Conservation (phyloP, 768 basidiomycete species). For the Hemileccinum impolitum region DNA sequence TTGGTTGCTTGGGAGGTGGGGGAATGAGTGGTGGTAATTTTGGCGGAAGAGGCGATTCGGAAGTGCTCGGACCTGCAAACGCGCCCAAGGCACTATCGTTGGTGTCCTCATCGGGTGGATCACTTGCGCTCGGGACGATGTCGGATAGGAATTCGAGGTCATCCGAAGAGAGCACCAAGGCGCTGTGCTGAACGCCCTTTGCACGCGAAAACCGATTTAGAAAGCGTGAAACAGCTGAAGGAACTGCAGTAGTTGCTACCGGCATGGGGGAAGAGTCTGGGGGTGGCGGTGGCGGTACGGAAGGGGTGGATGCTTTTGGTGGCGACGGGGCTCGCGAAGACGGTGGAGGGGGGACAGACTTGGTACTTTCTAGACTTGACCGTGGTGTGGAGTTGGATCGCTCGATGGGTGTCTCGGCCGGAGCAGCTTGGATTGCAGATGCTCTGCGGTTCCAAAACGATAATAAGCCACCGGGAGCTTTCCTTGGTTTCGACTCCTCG, state of each 20-base stretch:
- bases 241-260: constrained; percentile 25
- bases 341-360: constrained; percentile 7
- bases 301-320: constrained; percentile 6
- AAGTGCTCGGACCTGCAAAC: constrained; percentile 41
- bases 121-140: constrained; percentile 52
- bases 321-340: constrained; percentile 17
- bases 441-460: constrained; percentile 65
- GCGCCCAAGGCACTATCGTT: constrained; percentile 34
- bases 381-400: constrained; percentile 24
- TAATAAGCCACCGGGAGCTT: constrained; percentile 53
- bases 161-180: constrained; percentile 70
- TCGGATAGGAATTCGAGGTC: constrained; percentile 82
- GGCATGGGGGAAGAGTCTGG: constrained; percentile 3
- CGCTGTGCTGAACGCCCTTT: constrained; percentile 40
- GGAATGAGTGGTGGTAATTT: constrained; percentile 42
- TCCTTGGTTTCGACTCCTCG: constrained; percentile 46
- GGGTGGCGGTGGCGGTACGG: constrained; percentile 6
- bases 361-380: constrained; percentile 30
- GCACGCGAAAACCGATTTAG: constrained; percentile 68
- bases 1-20: constrained; percentile 32
- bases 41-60: constrained; percentile 39
- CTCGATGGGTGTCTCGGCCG: constrained; percentile 20
- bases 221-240: constrained; percentile 82
- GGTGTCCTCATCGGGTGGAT: constrained; percentile 36
- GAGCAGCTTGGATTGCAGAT: constrained; percentile 20